These are phyloP conservation scores for Entomortierella lignicola DNA, from an alignment of 192 early-diverging fungal genomes.

Conservation along the genomic window DNA sequence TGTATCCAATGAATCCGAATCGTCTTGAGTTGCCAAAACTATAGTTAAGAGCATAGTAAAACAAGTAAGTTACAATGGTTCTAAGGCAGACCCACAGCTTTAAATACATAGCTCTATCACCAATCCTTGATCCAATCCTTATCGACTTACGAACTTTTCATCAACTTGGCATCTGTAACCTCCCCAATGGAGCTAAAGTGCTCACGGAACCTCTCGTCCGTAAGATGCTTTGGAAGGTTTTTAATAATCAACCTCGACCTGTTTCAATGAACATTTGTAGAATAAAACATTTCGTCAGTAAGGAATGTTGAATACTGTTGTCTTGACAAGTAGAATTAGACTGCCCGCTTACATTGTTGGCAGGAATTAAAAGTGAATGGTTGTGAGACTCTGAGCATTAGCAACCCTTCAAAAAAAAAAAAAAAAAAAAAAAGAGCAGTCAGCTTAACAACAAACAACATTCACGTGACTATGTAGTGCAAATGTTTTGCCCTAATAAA, in stretches of 20 bases:
- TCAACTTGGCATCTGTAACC: conserved; percentile 93
- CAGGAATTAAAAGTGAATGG: background rate
- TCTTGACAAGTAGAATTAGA: no score
- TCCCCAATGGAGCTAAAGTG: conserved; percentile 88
- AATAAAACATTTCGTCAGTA: background rate
- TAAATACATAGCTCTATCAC: no score
- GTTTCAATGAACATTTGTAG: background rate
- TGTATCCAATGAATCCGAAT: conserved; percentile 95
- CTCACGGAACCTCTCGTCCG: conserved; percentile 84
- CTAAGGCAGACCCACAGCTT: no score
- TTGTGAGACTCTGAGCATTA: no score
- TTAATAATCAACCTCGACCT: conserved; percentile 90
- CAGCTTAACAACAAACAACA: background rate
- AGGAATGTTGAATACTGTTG: background rate
- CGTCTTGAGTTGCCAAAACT: conserved; percentile 84
- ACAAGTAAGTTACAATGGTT: no score
- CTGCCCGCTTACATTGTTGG: background rate
- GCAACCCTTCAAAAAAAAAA: background rate
- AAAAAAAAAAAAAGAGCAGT: background rate
- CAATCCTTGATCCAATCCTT: background rate
- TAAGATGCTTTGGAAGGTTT: conserved; percentile 94
- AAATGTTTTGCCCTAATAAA: no score
- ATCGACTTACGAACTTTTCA: conserved; percentile 76
- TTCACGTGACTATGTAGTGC: background rate
- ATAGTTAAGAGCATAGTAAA: background rate